Conservation (phyloP, 805 yeast species). For the Kluyveromyces starmeri region DNA sequence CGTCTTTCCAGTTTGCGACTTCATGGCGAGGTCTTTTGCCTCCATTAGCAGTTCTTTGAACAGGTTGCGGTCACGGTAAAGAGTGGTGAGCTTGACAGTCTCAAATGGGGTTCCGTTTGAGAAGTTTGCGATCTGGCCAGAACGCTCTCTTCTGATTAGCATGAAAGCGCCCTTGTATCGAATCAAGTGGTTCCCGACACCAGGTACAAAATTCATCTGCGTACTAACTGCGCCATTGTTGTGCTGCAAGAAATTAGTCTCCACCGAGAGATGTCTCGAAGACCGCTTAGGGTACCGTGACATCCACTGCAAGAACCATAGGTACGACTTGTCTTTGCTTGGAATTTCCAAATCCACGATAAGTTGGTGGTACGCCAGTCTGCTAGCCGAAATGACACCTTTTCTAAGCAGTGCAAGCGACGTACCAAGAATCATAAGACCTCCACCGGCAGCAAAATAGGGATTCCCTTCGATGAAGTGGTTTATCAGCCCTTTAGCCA, state of each 20-base stretch:
- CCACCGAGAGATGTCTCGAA: conserved; percentile 83
- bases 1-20: conserved; percentile 83
- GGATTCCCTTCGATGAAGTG: conserved; percentile 67
- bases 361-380: conserved; percentile 69
- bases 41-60: conserved; percentile 67
- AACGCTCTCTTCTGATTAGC: conserved; percentile 81
- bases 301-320: conserved; percentile 98
- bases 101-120: conserved; percentile 92
- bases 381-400: conserved; percentile 53
- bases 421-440: conserved; percentile 91
- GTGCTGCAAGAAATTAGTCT: conserved; percentile 78
- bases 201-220: conserved; percentile 86
- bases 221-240: conserved; percentile 88
- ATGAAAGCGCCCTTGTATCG: conserved; percentile 81
- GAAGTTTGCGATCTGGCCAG: conserved; percentile 80
- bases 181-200: conserved; percentile 91
- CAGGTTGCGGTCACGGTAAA: conserved; percentile 68
- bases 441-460: conserved; percentile 98
- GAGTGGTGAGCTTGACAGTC: conserved; percentile 87
- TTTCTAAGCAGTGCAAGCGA: conserved; percentile 69
- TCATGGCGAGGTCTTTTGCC: conserved; percentile 76
- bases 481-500: conserved; percentile 34
- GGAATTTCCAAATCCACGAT: conserved; percentile 90
- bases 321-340: conserved; percentile 83
- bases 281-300: conserved; percentile 63